Evolutionary conservation across 2,329 filamentous ascomycete species (phyloP), one percentile per base, ranked within the genome.

Genomic region (Colletotrichum sp.): DNA sequence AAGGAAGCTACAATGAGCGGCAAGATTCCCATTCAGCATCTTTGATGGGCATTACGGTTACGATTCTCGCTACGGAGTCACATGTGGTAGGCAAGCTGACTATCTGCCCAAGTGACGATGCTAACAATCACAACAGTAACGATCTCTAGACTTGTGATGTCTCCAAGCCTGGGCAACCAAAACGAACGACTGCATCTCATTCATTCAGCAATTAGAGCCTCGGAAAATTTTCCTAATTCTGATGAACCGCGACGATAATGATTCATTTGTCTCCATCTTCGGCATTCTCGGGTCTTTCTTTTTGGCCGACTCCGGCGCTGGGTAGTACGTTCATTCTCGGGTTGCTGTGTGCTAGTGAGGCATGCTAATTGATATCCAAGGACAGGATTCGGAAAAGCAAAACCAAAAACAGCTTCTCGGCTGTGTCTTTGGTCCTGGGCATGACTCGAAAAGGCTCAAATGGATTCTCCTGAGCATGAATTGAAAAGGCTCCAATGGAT

Each of bases 401-500:
- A 32, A 36, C 28, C n/a, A 28, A 66, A 43, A 59, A 64, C 12
- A 34, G 32, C 24, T 59, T 28, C 48, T 39, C 43, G 36, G 26
- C 59, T 34, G 30, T 43, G 57, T 26, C 26, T 39, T 79, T 73
- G 43, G 82, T 85, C 83, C 83, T 83, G 78, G 80, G 83, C 80
- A 84, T 60, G 83, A 85, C 81, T 67, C 78, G 79, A 84, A 84
- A 85, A 82, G 43, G 43, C n/a, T 21, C 43, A 12, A 52, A 52
- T 24, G n/a, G 43, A 48, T 21, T 74, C 82, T 85, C 83, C 83
- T 83, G 78, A 81, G 83, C 80, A 84, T 60, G 83, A 85, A 81
- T 67, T 78, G 79, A 84, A 84, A 85, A 82, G n/a, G n/a, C n/a
- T 48, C 43, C 43, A 48, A 21, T 6, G n/a, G 43, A 52, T 52